These are phyloP conservation scores for Prillingera fragicola DNA, from an alignment of 1,284 basidiomycete species.

Conservation along the genomic window DNA sequence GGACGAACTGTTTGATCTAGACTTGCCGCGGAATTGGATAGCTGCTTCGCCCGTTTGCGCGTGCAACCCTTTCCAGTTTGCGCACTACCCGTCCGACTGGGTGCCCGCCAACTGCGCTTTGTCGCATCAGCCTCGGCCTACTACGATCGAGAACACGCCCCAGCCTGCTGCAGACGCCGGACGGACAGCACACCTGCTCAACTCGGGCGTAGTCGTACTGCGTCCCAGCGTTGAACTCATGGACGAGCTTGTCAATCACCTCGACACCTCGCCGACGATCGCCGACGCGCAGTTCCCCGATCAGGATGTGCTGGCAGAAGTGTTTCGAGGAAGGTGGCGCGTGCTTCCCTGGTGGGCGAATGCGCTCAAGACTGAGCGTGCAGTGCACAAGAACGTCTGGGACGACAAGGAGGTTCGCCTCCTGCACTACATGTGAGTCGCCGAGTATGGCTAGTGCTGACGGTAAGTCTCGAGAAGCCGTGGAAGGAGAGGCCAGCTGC, in stretches of 20 bases:
- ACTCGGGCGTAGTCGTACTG: slow-evolving; percentile 82
- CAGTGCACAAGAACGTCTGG: slow-evolving; percentile 48
- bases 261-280: slow-evolving; percentile 65
- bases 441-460: slow-evolving; percentile 3
- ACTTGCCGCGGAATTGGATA: slow-evolving; percentile 64
- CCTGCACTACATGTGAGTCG: slow-evolving; percentile 48
- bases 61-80: slow-evolving; percentile 79
- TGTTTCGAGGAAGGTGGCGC: slow-evolving; percentile 59
- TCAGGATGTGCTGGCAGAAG: slow-evolving; percentile 80
- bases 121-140: slow-evolving; percentile 58
- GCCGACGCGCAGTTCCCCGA: slow-evolving; percentile 76
- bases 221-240: slow-evolving; percentile 58
- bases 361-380: slow-evolving; percentile 50
- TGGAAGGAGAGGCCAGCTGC: slow-evolving; percentile 37
- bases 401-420: slow-evolving; percentile 46
- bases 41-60: slow-evolving; percentile 84
- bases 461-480: slow-evolving; percentile 45
- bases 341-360: slow-evolving; percentile 51
- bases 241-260: slow-evolving; percentile 55
- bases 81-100: slow-evolving; percentile 87
- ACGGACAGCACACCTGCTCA: slow-evolving; percentile 70
- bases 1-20: slow-evolving; percentile 80
- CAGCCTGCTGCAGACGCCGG: slow-evolving; percentile 55
- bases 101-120: slow-evolving; percentile 82
- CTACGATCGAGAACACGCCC: slow-evolving; percentile 47